Percentiles rank a stretch among this genome's conserved stretches.
These are phyloP conservation scores for Salmacisia buchloeana DNA, from an alignment of 1,284 basidiomycete genomes.

Conservation along the genomic window DNA sequence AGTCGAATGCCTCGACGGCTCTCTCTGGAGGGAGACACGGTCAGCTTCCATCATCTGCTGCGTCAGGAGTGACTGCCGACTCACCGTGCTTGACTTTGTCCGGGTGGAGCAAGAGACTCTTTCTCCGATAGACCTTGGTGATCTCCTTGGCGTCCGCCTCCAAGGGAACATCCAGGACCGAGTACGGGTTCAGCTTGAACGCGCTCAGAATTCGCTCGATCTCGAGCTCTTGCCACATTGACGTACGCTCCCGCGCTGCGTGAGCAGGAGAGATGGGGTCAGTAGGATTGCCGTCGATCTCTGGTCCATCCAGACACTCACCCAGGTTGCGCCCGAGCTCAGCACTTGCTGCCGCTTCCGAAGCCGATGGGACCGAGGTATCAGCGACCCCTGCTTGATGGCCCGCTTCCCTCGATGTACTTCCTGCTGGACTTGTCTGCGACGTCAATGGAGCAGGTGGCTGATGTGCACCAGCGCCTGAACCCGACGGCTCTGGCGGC, in stretches of 20 bases:
- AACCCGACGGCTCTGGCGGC: no score
- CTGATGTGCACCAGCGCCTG: no score
- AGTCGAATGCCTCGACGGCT: constrained; percentile 58
- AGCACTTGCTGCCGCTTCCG: no score
- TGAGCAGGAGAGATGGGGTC: background rate
- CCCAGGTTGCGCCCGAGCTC: background rate
- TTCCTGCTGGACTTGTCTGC: no score
- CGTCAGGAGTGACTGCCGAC: background rate
- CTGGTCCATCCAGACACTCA: background rate
- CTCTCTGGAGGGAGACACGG: constrained; percentile 34
- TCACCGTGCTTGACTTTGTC: constrained; percentile 57
- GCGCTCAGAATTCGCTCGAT: constrained; percentile 56
- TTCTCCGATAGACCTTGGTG: constrained; percentile 57
- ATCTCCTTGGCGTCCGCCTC: constrained; percentile 55
- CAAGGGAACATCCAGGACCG: constrained; percentile 56
- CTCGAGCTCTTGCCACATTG: constrained; percentile 51
- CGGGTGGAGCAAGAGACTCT: constrained; percentile 59
- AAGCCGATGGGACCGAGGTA: no score
- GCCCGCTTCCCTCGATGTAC: no score
- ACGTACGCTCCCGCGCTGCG: constrained; percentile 28
- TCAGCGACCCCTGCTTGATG: no score
- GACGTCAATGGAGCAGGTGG: no score
- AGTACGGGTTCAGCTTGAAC: constrained; percentile 60
- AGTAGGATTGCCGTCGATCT: background rate
- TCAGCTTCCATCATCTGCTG: background rate